These are phyloP conservation scores for Penicillium psychrofluorescens DNA, from an alignment of 495 filamentous ascomycete species.

Conservation along the genomic window DNA sequence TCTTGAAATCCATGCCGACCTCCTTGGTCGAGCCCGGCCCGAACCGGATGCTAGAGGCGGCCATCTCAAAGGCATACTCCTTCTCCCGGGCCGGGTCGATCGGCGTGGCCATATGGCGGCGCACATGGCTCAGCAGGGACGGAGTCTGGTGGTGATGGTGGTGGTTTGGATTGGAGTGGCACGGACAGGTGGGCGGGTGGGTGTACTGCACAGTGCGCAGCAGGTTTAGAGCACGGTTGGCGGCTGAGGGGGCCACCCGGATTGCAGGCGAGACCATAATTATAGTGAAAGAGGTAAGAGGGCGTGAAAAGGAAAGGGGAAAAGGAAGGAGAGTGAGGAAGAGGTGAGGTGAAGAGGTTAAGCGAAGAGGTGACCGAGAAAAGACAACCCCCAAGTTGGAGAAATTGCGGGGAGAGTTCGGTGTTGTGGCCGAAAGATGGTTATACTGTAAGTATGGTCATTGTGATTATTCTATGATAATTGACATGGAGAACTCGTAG, in stretches of 20 bases:
- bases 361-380: neutral
- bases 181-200: conserved; percentile 85
- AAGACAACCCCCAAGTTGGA: conserved; percentile 6
- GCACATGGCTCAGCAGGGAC: conserved; percentile 47
- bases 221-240: conserved; percentile 69
- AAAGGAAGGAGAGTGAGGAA: conserved; percentile 5
- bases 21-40: conserved; percentile 90
- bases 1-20: conserved; percentile 97
- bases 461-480: no score
- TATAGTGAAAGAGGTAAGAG: conserved; percentile 6
- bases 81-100: conserved; percentile 64
- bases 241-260: conserved; percentile 59
- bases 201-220: conserved; percentile 84
- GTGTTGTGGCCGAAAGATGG: conserved; percentile 13
- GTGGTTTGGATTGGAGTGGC: conserved; percentile 77
- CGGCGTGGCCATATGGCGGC: conserved; percentile 64
- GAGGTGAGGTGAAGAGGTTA: neutral
- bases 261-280: conserved; percentile 46
- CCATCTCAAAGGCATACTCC: conserved; percentile 99
- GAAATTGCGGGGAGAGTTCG: conserved; percentile 19
- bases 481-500: no score
- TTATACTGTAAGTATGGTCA: no score
- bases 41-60: conserved; percentile 84
- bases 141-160: conserved; percentile 54
- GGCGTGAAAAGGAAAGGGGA: conserved; percentile 6